phyloP scores from a whole-genome alignment of 2,329 filamentous ascomycete species.

The Scolecobasidium constrictum region DNA sequence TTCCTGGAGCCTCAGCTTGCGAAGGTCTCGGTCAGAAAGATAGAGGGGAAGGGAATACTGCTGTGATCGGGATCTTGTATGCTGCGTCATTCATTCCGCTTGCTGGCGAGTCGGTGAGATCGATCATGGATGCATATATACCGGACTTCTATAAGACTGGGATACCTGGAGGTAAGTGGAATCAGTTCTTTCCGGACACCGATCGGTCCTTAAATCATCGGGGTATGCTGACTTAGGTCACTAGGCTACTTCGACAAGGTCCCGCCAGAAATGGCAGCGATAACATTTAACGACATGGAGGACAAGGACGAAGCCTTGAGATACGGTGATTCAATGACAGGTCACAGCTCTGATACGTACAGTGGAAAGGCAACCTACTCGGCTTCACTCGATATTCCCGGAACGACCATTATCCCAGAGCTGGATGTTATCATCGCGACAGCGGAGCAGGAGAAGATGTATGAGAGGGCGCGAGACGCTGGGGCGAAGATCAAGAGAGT shows the following conservation, averaged over 20 bases:
- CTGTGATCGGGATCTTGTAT: background rate
- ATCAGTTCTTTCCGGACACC: too few relatives aligned
- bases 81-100: background rate
- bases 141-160: background rate
- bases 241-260: background rate
- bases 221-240: too few relatives aligned
- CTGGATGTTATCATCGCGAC: background rate
- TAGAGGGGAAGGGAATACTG: background rate
- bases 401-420: background rate
- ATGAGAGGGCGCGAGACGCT: background rate
- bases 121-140: slow-evolving; percentile 1
- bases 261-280: background rate
- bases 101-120: background rate
- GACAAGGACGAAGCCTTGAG: background rate
- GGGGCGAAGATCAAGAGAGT: background rate
- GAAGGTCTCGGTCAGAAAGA: slow-evolving; percentile 1
- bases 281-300: background rate
- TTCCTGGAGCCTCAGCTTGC: background rate
- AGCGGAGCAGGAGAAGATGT: slow-evolving; percentile 1
- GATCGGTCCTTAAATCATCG: too few relatives aligned
- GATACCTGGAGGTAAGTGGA: background rate
- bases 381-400: background rate
- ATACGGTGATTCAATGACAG: background rate
- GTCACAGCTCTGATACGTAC: slow-evolving; percentile 1
- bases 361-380: background rate